Evolutionary conservation across 305 asterid genomes (phyloP).

Genomic region (Stenogyne calaminthoides): DNA sequence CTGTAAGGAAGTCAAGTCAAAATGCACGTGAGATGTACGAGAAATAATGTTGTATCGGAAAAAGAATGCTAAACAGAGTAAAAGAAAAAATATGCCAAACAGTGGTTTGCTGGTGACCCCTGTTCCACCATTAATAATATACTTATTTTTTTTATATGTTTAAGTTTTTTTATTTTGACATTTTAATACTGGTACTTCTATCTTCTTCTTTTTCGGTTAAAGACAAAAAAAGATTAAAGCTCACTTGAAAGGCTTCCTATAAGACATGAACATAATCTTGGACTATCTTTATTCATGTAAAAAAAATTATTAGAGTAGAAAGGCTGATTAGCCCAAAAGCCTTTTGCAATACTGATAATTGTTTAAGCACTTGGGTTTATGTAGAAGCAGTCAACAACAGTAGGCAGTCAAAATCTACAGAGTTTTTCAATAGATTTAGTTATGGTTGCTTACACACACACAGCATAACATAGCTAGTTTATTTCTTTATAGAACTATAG

Average conservation of each 20-base stretch:
- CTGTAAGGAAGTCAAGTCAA: conserved; percentile 37
- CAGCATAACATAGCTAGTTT: neutral
- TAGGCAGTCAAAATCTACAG: neutral
- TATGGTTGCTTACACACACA: neutral
- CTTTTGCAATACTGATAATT: neutral
- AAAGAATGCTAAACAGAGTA: neutral
- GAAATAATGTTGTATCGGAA: neutral
- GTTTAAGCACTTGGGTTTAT: neutral
- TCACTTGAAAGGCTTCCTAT: neutral
- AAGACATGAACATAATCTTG: neutral
- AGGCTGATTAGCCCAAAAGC: neutral
- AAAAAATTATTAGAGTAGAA: neutral
- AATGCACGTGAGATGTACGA: conserved; percentile 2
- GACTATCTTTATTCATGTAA: neutral
- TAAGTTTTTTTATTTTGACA: no score
- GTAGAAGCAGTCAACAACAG: neutral
- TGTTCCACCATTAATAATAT: neutral
- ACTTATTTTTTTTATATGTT: no score
- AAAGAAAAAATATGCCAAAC: neutral
- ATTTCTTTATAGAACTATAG: neutral
- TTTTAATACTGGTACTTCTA: no score
- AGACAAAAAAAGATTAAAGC: neutral
- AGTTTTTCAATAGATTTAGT: conserved; percentile 9
- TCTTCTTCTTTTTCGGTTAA: no score
- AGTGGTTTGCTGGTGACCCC: neutral